These are phyloP conservation scores for Calonectria ilicicola DNA, from an alignment of 2,329 filamentous ascomycete genomes.

Conservation along the genomic window DNA sequence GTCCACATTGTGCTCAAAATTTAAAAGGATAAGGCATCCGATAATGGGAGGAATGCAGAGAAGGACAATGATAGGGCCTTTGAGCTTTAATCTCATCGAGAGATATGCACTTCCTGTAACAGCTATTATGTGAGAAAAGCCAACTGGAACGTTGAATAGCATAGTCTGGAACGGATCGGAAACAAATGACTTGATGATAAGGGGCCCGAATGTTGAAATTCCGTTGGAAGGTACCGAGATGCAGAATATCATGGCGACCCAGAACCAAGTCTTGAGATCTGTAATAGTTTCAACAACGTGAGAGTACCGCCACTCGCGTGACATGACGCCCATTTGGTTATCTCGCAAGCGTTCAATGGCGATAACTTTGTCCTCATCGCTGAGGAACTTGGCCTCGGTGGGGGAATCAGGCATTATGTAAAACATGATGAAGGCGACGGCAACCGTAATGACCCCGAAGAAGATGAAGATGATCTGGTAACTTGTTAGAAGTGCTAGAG, in stretches of 20 bases:
- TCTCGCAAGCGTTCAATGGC: constrained; percentile 65
- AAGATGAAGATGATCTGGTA: constrained; percentile 63
- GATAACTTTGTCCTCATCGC: constrained; percentile 62
- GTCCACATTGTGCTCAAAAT: constrained; percentile 57
- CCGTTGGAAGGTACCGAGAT: constrained; percentile 70
- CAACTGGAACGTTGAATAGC: constrained; percentile 71
- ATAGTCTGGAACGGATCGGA: constrained; percentile 68
- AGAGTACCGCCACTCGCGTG: constrained; percentile 62
- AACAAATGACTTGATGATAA: constrained; percentile 71
- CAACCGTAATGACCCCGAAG: constrained; percentile 63
- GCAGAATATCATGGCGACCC: constrained; percentile 65
- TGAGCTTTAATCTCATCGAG: constrained; percentile 66
- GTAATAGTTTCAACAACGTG: constrained; percentile 65
- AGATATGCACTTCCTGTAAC: constrained; percentile 69
- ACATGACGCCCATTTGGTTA: constrained; percentile 67
- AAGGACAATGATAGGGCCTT: constrained; percentile 66
- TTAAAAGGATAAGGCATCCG: constrained; percentile 66
- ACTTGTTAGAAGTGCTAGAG: not conserved
- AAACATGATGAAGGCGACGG: constrained; percentile 58
- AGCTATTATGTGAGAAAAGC: constrained; percentile 68
- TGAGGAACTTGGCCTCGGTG: constrained; percentile 63
- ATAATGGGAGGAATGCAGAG: constrained; percentile 69
- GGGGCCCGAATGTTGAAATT: constrained; percentile 68
- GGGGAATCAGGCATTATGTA: constrained; percentile 63
- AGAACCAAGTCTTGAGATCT: constrained; percentile 72